Percentiles rank a stretch among this genome's conserved stretches.
Conservation (phyloP, 768 basidiomycete genomes). For the Leccinum rimulosum region DNA sequence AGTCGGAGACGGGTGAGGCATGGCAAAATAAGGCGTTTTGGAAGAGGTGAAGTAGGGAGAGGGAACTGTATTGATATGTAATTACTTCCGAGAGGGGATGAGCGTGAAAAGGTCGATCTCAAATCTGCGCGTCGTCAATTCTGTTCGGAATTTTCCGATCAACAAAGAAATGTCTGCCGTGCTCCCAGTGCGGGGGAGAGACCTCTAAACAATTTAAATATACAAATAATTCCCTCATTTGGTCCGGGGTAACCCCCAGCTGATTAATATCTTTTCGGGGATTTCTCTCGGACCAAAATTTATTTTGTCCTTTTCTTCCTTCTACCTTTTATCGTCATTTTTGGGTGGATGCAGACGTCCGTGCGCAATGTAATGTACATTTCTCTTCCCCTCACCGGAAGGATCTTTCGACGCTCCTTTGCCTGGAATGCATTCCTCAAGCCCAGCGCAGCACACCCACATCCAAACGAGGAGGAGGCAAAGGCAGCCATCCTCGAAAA, state of each 20-base stretch:
- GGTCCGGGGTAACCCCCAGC: slow-evolving; percentile 20
- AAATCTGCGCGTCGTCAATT: slow-evolving; percentile 31
- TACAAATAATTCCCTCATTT: slow-evolving; percentile 1
- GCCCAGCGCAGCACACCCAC: not conserved
- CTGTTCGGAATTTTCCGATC: slow-evolving; percentile 30
- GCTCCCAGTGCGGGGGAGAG: slow-evolving; percentile 14
- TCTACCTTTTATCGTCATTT: not conserved
- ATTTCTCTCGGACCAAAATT: slow-evolving; percentile 13
- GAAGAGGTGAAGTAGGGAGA: slow-evolving; percentile 36
- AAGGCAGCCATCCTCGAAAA: slow-evolving; percentile 78
- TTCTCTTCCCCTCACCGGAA: not conserved
- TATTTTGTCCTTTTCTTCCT: slow-evolving; percentile 25
- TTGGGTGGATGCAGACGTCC: slow-evolving; percentile 35
- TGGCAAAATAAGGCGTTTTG: slow-evolving; percentile 47
- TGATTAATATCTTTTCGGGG: slow-evolving; percentile 3
- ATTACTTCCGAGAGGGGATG: slow-evolving; percentile 45
- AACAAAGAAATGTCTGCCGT: not conserved
- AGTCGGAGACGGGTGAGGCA: slow-evolving; percentile 31
- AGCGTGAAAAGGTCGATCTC: slow-evolving; percentile 37
- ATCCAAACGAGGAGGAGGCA: slow-evolving; percentile 61
- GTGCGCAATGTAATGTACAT: slow-evolving; percentile 38
- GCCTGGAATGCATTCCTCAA: slow-evolving; percentile 30
- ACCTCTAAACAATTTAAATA: slow-evolving; percentile 2
- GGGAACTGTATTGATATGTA: slow-evolving; percentile 47
- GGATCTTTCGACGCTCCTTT: slow-evolving; percentile 9